phyloP scores from a whole-genome alignment of 306 rosid genomes.

The Sophora flavescens region DNA sequence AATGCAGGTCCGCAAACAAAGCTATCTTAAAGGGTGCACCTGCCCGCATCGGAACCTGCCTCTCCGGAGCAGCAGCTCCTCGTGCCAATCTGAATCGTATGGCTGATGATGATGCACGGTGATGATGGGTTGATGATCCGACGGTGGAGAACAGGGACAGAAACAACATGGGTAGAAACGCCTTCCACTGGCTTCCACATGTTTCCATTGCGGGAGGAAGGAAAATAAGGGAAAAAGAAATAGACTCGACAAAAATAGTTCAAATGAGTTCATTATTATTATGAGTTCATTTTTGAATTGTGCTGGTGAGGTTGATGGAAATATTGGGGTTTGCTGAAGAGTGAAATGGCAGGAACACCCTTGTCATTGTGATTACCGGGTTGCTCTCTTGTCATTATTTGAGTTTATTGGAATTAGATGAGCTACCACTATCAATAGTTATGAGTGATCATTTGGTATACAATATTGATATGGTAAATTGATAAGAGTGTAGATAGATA shows the following conservation, averaged over 20 bases:
- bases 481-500: too few species aligned
- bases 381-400: neutral
- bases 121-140: slow-evolving; percentile 34
- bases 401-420: neutral
- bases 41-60: slow-evolving; percentile 43
- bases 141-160: slow-evolving; percentile 43
- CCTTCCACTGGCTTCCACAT: neutral
- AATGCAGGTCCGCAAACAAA: slow-evolving; percentile 82
- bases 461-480: too few species aligned
- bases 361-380: neutral
- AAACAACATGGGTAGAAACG: slow-evolving; percentile 17
- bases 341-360: neutral
- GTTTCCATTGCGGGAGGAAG: slow-evolving; percentile 4
- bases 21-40: slow-evolving; percentile 63
- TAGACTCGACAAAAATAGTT: neutral
- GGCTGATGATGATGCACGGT: neutral
- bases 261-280: neutral
- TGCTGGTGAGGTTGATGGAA: neutral
- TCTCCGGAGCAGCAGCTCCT: slow-evolving; percentile 38
- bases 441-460: too few species aligned
- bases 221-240: neutral
- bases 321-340: neutral
- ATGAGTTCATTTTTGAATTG: neutral
- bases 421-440: neutral
- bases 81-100: slow-evolving; percentile 36